Conservation (phyloP, 2,329 filamentous ascomycete species). For the Magnaporthiopsis poae region DNA sequence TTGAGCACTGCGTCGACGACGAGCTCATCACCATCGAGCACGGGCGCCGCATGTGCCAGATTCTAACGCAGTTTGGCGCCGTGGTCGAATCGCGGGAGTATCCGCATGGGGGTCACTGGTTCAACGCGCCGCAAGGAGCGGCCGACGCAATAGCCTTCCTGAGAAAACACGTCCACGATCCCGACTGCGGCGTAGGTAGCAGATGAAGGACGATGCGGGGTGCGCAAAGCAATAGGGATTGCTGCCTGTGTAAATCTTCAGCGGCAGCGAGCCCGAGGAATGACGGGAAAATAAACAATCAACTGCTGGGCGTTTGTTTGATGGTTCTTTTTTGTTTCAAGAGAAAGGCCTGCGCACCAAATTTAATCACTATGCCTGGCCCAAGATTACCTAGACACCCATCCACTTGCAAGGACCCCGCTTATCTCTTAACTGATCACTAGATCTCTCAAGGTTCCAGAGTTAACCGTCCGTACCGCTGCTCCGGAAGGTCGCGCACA, state of each 20-base stretch:
- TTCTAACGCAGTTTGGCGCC: slow-evolving; percentile 27
- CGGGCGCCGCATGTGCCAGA: slow-evolving; percentile 25
- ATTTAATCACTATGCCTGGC: neutral
- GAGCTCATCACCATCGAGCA: slow-evolving; percentile 26
- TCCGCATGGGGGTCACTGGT: slow-evolving; percentile 31
- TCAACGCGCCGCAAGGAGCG: slow-evolving; percentile 33
- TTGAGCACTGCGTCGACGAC: slow-evolving; percentile 36
- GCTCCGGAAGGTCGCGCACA: slow-evolving; percentile 91
- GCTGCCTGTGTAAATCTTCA: neutral
- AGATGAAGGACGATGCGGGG: neutral
- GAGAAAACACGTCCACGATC: neutral
- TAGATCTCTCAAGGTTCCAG: neutral
- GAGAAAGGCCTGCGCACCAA: neutral
- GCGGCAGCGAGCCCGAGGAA: too few relatives aligned
- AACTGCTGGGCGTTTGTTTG: neutral
- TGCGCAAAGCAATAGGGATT: neutral
- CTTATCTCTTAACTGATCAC: neutral
- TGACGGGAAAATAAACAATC: neutral
- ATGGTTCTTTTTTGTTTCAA: neutral
- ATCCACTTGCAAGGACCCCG: neutral
- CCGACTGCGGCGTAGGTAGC: neutral
- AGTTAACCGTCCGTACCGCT: slow-evolving; percentile 75
- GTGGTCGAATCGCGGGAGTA: slow-evolving; percentile 32
- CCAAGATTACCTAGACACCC: neutral
- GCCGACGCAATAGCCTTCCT: slow-evolving; percentile 24